A percentile compares a stretch with the other conserved stretches of the same genome.
Evolutionary conservation across 176 grass and related monocot species (phyloP).

Genomic region (Zoysia japonica): DNA sequence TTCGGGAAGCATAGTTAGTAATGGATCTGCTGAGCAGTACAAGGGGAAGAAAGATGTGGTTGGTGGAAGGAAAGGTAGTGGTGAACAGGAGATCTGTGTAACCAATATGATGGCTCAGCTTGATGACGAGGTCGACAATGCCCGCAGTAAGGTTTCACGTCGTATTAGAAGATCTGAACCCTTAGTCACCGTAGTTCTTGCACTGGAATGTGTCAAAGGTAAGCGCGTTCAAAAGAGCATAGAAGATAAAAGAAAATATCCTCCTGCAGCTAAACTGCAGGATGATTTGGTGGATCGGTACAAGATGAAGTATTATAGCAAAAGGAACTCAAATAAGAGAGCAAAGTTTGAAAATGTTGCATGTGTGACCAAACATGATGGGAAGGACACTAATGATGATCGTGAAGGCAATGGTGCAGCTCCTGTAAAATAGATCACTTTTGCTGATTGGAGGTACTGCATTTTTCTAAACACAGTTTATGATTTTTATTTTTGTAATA

Average conservation of each 20-base stretch:
- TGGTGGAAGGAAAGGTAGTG: not conserved
- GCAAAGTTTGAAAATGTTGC: conserved; percentile 22
- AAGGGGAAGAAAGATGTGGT: conserved; percentile 24
- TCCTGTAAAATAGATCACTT: conserved; percentile 37
- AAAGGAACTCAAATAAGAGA: conserved; percentile 41
- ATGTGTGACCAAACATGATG: not conserved
- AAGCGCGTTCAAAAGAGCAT: conserved; percentile 15
- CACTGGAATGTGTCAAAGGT: conserved; percentile 29
- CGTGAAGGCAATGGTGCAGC: conserved; percentile 8
- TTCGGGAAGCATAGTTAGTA: conserved; percentile 25
- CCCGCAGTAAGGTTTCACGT: not conserved
- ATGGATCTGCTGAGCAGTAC: not conserved
- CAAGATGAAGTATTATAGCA: conserved; percentile 59
- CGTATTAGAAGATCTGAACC: not conserved
- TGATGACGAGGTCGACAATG: conserved; percentile 24
- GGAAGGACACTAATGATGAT: conserved; percentile 25
- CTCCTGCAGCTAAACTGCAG: conserved; percentile 13
- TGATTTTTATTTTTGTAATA: not conserved
- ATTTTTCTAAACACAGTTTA: not conserved
- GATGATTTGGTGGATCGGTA: conserved; percentile 41
- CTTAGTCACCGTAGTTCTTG: conserved; percentile 41
- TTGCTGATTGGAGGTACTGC: conserved; percentile 27
- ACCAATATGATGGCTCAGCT: conserved; percentile 56
- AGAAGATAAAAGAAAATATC: conserved; percentile 31
- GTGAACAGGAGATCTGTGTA: conserved; percentile 40